Evolutionary conservation across 306 rosid genomes (phyloP), one percentile per base, ranked within the genome.

Genomic region (Cicer judaicum): DNA sequence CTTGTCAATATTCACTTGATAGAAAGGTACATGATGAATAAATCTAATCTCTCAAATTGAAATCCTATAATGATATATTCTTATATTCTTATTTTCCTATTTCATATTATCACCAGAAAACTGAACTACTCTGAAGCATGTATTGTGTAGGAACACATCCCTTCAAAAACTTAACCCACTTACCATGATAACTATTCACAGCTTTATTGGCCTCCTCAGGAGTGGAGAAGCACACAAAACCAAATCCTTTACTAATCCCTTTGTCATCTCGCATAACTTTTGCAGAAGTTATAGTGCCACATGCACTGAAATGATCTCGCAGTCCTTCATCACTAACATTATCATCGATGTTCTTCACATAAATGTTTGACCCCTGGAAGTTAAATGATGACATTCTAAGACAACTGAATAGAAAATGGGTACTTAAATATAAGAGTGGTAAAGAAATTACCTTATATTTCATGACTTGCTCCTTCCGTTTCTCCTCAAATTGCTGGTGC

Each of bases 151-250:
- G 14, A 44, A 44, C 80, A 39, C 68, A 47, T 56, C 67, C 13
- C 9, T 29, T 70, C 48, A 54, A 52, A 12, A 48, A 38, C 62
- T 44, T 36, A 72, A 74, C 73, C 66, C 61, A 61, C 83, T 79
- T 70, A 92, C 98, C 98, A 29, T 91, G 96, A 79, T 88, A 89
- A 55, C 87, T 81, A 69, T 62, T 88, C 81, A 93, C 97, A 64
- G 97, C 98, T 84, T 87, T 91, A 62, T 80, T 85, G 46, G 97
- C 98, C 84, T 93, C 98, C 84, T 89, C 97, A 1, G 92, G 89
- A 63, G 83, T 86, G 74, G 96, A 89, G 84, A 91, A 93, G 84
- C 96, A 89, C 57, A 93, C 89, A 83, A 93, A 93, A 70, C 98
- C 97, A 84, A 91, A 93, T 62, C 98, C 98, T 76, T 76, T 91